A percentile compares a stretch with the other conserved stretches of the same genome.
Evolutionary conservation across 768 basidiomycete genomes (phyloP).

Genomic region (Collybia nuda): DNA sequence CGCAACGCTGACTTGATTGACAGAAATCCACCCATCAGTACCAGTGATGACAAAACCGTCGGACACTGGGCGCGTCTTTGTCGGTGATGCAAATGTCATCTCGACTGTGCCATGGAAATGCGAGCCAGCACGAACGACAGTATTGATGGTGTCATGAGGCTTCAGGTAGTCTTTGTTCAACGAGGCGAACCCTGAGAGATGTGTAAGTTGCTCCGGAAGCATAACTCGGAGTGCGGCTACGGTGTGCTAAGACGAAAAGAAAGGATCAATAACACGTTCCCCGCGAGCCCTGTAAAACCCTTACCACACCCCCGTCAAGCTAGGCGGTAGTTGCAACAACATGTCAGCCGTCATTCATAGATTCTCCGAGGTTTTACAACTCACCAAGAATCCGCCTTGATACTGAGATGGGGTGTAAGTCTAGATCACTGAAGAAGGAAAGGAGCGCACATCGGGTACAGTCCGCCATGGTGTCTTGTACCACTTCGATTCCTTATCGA

Average conservation of each 20-base stretch:
- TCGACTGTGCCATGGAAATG: slow-evolving; percentile 58
- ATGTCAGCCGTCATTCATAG: slow-evolving; percentile 4
- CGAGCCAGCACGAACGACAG: slow-evolving; percentile 49
- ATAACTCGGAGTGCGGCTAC: slow-evolving; percentile 61
- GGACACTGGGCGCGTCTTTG: slow-evolving; percentile 31
- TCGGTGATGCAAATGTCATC: slow-evolving; percentile 63
- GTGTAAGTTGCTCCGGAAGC: slow-evolving; percentile 50
- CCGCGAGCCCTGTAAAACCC: slow-evolving; percentile 15
- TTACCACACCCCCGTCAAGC: slow-evolving; percentile 79
- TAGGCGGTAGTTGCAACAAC: slow-evolving; percentile 23
- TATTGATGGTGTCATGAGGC: slow-evolving; percentile 79
- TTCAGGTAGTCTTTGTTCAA: slow-evolving; percentile 70
- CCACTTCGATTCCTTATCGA: slow-evolving; percentile 68
- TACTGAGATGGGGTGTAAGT: slow-evolving; percentile 39
- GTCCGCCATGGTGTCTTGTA: slow-evolving; percentile 86
- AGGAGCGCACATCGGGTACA: slow-evolving; percentile 65
- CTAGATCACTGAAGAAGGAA: background rate
- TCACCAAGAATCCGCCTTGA: slow-evolving; percentile 80
- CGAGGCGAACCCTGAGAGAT: slow-evolving; percentile 64
- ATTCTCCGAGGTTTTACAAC: slow-evolving; percentile 20
- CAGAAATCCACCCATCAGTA: slow-evolving; percentile 57
- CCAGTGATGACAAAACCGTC: slow-evolving; percentile 58
- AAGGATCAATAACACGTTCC: slow-evolving; percentile 4
- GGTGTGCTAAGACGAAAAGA: slow-evolving; percentile 49
- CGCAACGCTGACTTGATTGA: slow-evolving; percentile 30